These are phyloP conservation scores for Aspergillus sp. DNA, from an alignment of 2,329 filamentous ascomycete species.

Conservation along the genomic window DNA sequence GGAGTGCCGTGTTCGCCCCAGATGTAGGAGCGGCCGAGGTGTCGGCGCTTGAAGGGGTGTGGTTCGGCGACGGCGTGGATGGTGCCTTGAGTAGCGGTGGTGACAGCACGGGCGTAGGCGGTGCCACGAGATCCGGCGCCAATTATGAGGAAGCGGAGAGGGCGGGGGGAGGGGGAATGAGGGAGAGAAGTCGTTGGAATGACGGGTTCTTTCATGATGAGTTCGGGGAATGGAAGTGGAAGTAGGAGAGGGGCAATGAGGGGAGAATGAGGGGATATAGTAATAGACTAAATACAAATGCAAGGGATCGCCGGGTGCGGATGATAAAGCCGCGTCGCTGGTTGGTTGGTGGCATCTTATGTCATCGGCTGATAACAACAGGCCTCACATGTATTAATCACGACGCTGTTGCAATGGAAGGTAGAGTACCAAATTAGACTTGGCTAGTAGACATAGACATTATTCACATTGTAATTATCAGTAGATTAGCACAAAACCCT, in stretches of 20 bases:
- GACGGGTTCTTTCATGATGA: conserved; percentile 27
- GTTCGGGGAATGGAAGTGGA: background rate
- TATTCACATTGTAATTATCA: background rate
- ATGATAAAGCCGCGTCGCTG: conserved; percentile 6
- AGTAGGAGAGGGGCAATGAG: background rate
- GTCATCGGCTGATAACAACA: background rate
- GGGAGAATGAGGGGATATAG: background rate
- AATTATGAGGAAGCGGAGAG: conserved; percentile 71
- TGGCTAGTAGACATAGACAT: background rate
- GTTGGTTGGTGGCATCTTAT: conserved; percentile 1
- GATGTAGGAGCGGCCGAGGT: conserved; percentile 71
- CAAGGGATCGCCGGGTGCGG: background rate
- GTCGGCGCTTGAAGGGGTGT: conserved; percentile 70
- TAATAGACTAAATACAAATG: background rate
- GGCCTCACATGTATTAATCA: background rate
- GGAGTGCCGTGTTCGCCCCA: conserved; percentile 59
- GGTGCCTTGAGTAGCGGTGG: conserved; percentile 64
- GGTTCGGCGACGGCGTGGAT: conserved; percentile 83
- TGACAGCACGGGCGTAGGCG: conserved; percentile 70
- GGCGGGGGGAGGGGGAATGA: conserved; percentile 11
- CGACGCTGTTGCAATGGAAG: background rate
- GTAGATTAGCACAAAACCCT: background rate
- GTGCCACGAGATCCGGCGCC: conserved; percentile 79
- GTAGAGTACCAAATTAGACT: background rate
- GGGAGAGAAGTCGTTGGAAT: conserved; percentile 4